Percentiles rank a stretch among this genome's conserved stretches.
phyloP scores from a whole-genome alignment of 225 moss, liverwort and hornwort genomes.

The Anthoceros angustus region DNA sequence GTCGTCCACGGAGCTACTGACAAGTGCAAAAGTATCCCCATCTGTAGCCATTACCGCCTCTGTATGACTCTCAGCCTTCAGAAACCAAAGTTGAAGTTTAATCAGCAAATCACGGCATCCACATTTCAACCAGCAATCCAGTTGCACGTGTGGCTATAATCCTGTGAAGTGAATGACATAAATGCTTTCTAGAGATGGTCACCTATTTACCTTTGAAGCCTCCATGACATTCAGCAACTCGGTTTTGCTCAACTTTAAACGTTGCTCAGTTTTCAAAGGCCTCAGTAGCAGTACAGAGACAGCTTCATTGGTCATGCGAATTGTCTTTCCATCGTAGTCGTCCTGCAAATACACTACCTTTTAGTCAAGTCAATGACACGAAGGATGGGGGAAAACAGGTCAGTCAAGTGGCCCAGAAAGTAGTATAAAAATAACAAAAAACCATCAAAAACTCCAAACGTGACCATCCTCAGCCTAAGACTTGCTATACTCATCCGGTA shows the following conservation, averaged over 20 bases:
- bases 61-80: conserved; percentile 18
- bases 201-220: conserved; percentile 21
- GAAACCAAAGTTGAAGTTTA: neutral
- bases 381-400: neutral
- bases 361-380: conserved; percentile 3
- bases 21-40: conserved; percentile 11
- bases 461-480: neutral
- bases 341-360: conserved; percentile 16
- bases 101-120: neutral
- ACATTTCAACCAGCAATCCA: neutral
- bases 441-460: neutral
- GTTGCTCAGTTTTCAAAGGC: conserved; percentile 46
- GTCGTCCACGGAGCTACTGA: conserved; percentile 14
- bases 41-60: conserved; percentile 12
- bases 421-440: neutral
- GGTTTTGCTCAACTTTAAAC: conserved; percentile 44
- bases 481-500: neutral
- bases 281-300: conserved; percentile 39
- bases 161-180: too few species aligned
- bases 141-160: neutral
- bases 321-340: conserved; percentile 38
- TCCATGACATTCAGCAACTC: conserved; percentile 51
- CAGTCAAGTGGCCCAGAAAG: neutral
- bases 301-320: conserved; percentile 45
- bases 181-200: too few species aligned